Evolutionary conservation across 2,329 filamentous ascomycete genomes (phyloP).

Genomic region (Hymenoscyphus scutula): DNA sequence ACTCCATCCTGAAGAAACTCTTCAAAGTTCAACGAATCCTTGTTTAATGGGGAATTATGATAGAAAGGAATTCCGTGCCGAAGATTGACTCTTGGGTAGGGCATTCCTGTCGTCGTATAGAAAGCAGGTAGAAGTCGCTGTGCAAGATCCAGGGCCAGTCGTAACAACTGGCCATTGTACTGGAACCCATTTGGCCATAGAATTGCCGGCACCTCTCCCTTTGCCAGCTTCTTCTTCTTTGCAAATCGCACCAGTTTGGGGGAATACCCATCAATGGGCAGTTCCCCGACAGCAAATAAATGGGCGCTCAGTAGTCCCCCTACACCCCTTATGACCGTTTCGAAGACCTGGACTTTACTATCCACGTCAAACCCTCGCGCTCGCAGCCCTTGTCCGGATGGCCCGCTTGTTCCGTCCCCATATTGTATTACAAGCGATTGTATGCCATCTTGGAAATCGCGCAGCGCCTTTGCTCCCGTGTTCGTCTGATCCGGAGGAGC

Average conservation of each 20-base stretch:
- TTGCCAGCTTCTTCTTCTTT: constrained; percentile 35
- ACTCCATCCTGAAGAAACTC: constrained; percentile 36
- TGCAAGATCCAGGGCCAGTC: constrained; percentile 84
- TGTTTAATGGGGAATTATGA: constrained; percentile 75
- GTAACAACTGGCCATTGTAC: constrained; percentile 86
- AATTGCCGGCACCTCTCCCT: constrained; percentile 55
- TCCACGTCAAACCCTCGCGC: constrained; percentile 87
- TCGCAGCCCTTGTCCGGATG: constrained; percentile 66
- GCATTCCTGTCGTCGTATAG: constrained; percentile 84
- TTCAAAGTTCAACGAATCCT: constrained; percentile 42
- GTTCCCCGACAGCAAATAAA: constrained; percentile 84
- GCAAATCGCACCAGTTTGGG: constrained; percentile 40
- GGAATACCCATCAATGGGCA: constrained; percentile 79
- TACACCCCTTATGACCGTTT: constrained; percentile 91
- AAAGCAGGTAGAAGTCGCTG: constrained; percentile 87
- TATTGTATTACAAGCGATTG: constrained; percentile 75
- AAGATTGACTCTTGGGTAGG: constrained; percentile 92
- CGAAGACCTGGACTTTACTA: constrained; percentile 98
- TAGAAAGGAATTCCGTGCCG: constrained; percentile 92
- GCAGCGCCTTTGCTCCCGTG: constrained; percentile 59
- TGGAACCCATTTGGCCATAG: constrained; percentile 72
- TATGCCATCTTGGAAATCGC: constrained; percentile 78
- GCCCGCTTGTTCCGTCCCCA: constrained; percentile 74
- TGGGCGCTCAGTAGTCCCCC: constrained; percentile 91
- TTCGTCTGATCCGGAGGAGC: constrained; percentile 55